Evolutionary conservation across 495 filamentous ascomycete genomes (phyloP).

Genomic region (Evansstolkia leycettana): DNA sequence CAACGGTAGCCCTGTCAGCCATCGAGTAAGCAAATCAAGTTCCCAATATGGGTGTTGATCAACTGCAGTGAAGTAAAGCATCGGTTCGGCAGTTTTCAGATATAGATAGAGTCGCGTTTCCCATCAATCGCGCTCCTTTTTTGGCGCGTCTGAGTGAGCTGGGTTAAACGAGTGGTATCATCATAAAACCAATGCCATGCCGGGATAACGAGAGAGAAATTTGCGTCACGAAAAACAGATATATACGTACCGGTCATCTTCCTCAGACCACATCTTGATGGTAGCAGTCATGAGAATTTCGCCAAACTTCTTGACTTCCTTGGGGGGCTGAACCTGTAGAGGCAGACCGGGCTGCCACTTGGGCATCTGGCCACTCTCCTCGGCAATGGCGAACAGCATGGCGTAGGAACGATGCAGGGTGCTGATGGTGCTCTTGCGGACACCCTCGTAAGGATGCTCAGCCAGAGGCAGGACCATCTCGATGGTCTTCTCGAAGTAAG

Average conservation of each 20-base stretch:
- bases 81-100: not conserved
- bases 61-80: not conserved
- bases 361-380: constrained; percentile 61
- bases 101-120: constrained; percentile 57
- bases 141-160: constrained; percentile 94
- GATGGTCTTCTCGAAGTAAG: constrained; percentile 85
- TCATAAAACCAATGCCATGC: constrained; percentile 44
- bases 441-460: constrained; percentile 86
- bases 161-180: constrained; percentile 89
- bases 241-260: constrained; percentile 71
- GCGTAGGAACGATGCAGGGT: constrained; percentile 91
- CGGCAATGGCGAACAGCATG: constrained; percentile 75
- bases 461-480: constrained; percentile 66
- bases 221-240: constrained; percentile 18
- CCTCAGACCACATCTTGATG: constrained; percentile 72
- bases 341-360: constrained; percentile 90
- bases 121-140: constrained; percentile 75
- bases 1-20: constrained; percentile 60
- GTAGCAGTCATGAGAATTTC: constrained; percentile 78
- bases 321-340: constrained; percentile 60
- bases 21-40: constrained; percentile 35
- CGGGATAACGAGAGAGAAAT: constrained; percentile 5
- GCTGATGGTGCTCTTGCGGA: constrained; percentile 78
- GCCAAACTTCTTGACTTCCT: constrained; percentile 74
- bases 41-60: no score